These are phyloP conservation scores for Viridothelium virens DNA, from an alignment of 495 filamentous ascomycete species.

Conservation along the genomic window DNA sequence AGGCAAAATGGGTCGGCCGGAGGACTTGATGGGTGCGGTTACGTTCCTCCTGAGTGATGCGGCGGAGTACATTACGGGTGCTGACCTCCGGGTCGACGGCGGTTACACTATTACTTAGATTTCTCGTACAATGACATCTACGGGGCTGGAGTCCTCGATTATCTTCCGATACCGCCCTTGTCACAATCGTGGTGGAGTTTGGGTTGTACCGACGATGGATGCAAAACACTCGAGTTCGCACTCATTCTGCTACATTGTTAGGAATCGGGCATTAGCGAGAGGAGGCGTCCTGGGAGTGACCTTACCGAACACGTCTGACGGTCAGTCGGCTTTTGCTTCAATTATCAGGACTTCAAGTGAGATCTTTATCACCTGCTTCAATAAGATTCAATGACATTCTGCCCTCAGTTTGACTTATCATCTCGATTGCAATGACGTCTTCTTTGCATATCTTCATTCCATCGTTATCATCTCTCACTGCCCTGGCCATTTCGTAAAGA, in stretches of 20 bases:
- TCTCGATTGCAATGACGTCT: background rate
- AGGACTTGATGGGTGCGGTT: constrained; percentile 89
- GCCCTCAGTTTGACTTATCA: background rate
- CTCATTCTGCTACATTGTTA: background rate
- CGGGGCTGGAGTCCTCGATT: background rate
- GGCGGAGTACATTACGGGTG: constrained; percentile 76
- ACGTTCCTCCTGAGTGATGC: constrained; percentile 86
- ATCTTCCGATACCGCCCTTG: background rate
- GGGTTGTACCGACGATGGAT: background rate
- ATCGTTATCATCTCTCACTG: background rate
- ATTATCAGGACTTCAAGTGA: background rate
- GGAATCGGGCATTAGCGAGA: background rate
- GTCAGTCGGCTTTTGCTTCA: background rate
- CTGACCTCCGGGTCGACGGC: constrained; percentile 83
- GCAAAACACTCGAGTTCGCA: background rate
- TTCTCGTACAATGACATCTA: constrained; percentile 4
- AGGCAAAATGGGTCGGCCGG: constrained; percentile 85
- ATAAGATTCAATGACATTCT: background rate
- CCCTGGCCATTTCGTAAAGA: background rate
- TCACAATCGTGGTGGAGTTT: background rate
- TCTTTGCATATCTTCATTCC: background rate
- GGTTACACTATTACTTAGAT: constrained; percentile 79
- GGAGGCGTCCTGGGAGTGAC: background rate
- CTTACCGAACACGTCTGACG: background rate
- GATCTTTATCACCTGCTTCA: background rate